phyloP scores from a whole-genome alignment of 805 yeast species.

The Metschnikowia corniflorae region DNA sequence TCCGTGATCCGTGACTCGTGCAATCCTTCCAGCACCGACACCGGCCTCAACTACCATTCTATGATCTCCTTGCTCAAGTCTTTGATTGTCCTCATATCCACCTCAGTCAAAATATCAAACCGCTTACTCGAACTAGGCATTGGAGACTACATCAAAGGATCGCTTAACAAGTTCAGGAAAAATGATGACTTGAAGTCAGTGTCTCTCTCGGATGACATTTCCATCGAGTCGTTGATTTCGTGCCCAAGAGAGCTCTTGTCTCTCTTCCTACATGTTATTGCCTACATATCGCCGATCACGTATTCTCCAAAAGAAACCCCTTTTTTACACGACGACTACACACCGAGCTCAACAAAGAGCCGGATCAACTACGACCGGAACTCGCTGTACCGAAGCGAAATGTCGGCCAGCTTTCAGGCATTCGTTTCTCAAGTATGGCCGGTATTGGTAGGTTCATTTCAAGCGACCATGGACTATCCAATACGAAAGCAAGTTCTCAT shows the following conservation, averaged over 20 bases:
- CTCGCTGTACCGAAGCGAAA: constrained; percentile 23
- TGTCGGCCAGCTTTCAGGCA: constrained; percentile 19
- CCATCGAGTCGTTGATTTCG: constrained; percentile 71
- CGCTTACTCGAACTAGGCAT: constrained; percentile 47
- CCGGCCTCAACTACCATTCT: constrained; percentile 9
- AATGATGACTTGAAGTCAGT: constrained; percentile 4
- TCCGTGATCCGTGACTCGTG: constrained; percentile 13
- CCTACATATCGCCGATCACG: constrained; percentile 53
- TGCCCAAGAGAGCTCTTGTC: constrained; percentile 65
- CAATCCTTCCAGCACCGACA: constrained; percentile 13
- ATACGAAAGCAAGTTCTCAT: constrained; percentile 56
- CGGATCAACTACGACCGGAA: constrained; percentile 31
- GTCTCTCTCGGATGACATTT: constrained; percentile 21
- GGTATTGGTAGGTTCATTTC: constrained; percentile 58
- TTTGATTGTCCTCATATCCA: constrained; percentile 40
- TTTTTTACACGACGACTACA: constrained; percentile 22
- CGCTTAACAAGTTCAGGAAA: constrained; percentile 51
- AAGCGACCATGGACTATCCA: constrained; percentile 67
- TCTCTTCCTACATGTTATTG: constrained; percentile 52
- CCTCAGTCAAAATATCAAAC: constrained; percentile 39
- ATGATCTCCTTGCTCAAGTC: constrained; percentile 38
- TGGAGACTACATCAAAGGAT: constrained; percentile 44
- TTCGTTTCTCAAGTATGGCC: constrained; percentile 50
- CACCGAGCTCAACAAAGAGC: constrained; percentile 22
- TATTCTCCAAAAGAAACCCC: constrained; percentile 29